These are phyloP conservation scores for Trichoderma atrobrunneum DNA, from an alignment of 2,329 filamentous ascomycete species.

Conservation along the genomic window DNA sequence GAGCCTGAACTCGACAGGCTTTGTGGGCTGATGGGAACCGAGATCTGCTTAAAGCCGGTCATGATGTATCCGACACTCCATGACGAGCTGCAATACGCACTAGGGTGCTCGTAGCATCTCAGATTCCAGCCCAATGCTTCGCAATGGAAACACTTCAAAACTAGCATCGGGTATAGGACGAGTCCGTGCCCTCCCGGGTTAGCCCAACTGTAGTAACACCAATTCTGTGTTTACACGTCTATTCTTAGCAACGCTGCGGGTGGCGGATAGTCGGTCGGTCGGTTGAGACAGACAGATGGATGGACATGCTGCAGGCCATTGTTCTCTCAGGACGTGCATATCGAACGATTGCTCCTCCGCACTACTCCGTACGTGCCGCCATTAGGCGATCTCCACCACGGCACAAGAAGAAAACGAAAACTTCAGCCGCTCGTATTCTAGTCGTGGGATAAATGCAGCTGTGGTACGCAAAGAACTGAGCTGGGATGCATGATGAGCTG, in stretches of 20 bases:
- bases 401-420: not conserved
- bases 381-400: not conserved
- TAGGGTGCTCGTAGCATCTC: not conserved
- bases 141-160: not conserved
- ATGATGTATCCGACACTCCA: not conserved
- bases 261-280: not conserved
- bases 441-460: not conserved
- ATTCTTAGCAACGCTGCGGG: slow-evolving; percentile 1
- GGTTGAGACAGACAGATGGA: not conserved
- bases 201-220: not conserved
- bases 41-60: not conserved
- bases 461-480: not conserved
- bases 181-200: not conserved
- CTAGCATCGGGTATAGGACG: not conserved
- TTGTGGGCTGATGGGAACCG: not conserved
- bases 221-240: not conserved
- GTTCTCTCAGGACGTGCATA: slow-evolving; percentile 3
- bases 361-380: not conserved
- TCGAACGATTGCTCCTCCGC: slow-evolving; percentile 6
- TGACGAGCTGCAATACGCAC: not conserved
- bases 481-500: slow-evolving; percentile 10
- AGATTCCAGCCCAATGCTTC: not conserved
- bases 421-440: not conserved
- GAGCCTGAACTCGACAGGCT: not conserved
- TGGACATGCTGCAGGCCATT: not conserved